A percentile compares a stretch with the other conserved stretches of the same genome.
phyloP scores from a whole-genome alignment of 495 filamentous ascomycete species.

The Penicillium longicatenatum region DNA sequence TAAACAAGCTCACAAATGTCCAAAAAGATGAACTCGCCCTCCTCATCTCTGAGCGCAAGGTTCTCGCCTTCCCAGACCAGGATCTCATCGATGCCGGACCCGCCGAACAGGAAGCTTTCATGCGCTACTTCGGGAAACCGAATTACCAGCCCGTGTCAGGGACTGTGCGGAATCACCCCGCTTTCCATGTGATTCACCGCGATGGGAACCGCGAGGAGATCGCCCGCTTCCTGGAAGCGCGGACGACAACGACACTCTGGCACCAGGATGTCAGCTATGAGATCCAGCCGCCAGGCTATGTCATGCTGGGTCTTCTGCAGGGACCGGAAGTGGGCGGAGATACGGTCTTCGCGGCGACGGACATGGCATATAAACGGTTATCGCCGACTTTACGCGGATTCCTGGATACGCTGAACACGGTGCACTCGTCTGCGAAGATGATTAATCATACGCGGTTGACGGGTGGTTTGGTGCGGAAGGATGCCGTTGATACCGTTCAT shows the following conservation, averaged over 20 bases:
- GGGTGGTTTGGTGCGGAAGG: conserved; percentile 68
- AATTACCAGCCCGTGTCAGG: conserved; percentile 62
- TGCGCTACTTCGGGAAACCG: conserved; percentile 60
- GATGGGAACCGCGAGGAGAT: conserved; percentile 60
- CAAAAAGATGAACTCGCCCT: conserved; percentile 80
- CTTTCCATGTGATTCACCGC: conserved; percentile 63
- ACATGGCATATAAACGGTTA: conserved; percentile 73
- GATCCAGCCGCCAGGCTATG: conserved; percentile 58
- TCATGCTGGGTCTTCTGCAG: conserved; percentile 58
- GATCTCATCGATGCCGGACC: conserved; percentile 67
- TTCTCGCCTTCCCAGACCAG: conserved; percentile 78
- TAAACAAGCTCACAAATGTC: conserved; percentile 64
- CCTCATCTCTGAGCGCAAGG: conserved; percentile 71
- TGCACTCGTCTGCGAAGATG: conserved; percentile 76
- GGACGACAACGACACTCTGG: conserved; percentile 58
- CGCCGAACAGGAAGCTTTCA: conserved; percentile 61
- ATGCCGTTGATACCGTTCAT: conserved; percentile 67
- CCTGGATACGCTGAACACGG: conserved; percentile 69
- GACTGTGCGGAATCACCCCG: conserved; percentile 52
- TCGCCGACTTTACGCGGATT: conserved; percentile 70
- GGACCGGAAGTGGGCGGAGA: conserved; percentile 69
- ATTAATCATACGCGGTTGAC: conserved; percentile 63
- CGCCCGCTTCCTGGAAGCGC: conserved; percentile 53
- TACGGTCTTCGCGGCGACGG: conserved; percentile 76
- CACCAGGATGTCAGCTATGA: conserved; percentile 65